Conservation (phyloP, 2,329 filamentous ascomycete species). For the Cladobotryum protrusum region DNA sequence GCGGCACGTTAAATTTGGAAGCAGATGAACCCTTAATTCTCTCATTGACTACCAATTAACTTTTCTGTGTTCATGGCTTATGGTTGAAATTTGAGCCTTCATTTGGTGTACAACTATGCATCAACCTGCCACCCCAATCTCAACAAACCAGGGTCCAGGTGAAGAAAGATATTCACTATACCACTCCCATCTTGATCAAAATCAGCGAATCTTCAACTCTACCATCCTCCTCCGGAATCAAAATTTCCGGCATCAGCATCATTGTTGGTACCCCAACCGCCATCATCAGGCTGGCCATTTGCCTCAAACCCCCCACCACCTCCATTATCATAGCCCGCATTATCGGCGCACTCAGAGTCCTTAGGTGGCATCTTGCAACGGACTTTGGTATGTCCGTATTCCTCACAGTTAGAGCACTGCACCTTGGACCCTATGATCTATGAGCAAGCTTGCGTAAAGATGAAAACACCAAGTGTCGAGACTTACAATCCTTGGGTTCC, state of each 20-base stretch:
- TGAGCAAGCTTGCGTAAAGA: constrained; percentile 14
- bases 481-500: constrained; percentile 41
- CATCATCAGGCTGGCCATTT: background rate
- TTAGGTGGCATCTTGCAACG: constrained; percentile 28
- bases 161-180: too few relatives aligned
- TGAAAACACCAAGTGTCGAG: background rate
- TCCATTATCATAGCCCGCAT: background rate
- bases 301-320: background rate
- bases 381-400: constrained; percentile 35
- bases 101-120: too few relatives aligned
- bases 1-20: too few relatives aligned
- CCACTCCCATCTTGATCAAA: too few relatives aligned
- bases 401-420: constrained; percentile 32
- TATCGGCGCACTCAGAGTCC: constrained; percentile 6
- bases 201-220: too few relatives aligned
- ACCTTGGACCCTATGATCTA: constrained; percentile 32
- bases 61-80: background rate
- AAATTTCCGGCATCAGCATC: background rate
- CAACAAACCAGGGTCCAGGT: too few relatives aligned
- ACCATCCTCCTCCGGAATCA: background rate
- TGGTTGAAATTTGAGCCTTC: background rate
- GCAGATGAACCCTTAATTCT: background rate
- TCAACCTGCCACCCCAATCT: too few relatives aligned
- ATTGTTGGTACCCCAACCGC: background rate
- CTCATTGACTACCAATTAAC: background rate